Evolutionary conservation across 2,329 filamentous ascomycete species (phyloP).

Genomic region (Esteya vermicola): DNA sequence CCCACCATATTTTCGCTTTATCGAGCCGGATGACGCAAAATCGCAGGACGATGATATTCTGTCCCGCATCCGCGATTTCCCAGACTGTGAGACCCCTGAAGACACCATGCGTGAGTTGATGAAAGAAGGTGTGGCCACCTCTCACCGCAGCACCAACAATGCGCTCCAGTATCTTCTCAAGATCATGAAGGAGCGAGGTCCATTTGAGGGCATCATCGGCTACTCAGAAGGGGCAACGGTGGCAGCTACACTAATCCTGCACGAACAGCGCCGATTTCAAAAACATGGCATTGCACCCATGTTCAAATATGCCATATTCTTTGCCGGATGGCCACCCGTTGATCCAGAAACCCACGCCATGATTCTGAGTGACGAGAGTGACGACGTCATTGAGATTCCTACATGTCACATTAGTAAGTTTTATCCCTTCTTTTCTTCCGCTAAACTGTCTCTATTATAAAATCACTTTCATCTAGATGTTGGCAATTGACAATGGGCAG

Average conservation of each 20-base stretch:
- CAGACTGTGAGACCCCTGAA: conserved; percentile 34
- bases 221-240: conserved; percentile 47
- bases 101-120: conserved; percentile 39
- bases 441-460: no score
- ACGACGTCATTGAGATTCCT: conserved; percentile 34
- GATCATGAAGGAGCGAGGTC: no score
- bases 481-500: conserved; percentile 14
- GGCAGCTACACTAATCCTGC: conserved; percentile 36
- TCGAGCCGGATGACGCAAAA: conserved; percentile 32
- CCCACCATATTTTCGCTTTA: conserved; percentile 40
- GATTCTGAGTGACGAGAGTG: conserved; percentile 32
- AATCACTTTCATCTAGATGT: no score
- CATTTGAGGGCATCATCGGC: conserved; percentile 42
- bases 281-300: conserved; percentile 20
- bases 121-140: conserved; percentile 17
- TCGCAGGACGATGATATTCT: conserved; percentile 33
- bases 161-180: conserved; percentile 27
- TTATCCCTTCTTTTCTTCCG: neutral
- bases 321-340: conserved; percentile 39
- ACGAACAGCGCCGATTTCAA: conserved; percentile 27
- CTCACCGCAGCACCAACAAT: conserved; percentile 21
- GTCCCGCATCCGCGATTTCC: conserved; percentile 38
- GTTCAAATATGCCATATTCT: conserved; percentile 35
- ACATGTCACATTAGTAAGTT: conserved; percentile 35
- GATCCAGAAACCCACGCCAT: conserved; percentile 26